phyloP scores from a whole-genome alignment of 2,329 filamentous ascomycete genomes.

The Alternaria sp. region DNA sequence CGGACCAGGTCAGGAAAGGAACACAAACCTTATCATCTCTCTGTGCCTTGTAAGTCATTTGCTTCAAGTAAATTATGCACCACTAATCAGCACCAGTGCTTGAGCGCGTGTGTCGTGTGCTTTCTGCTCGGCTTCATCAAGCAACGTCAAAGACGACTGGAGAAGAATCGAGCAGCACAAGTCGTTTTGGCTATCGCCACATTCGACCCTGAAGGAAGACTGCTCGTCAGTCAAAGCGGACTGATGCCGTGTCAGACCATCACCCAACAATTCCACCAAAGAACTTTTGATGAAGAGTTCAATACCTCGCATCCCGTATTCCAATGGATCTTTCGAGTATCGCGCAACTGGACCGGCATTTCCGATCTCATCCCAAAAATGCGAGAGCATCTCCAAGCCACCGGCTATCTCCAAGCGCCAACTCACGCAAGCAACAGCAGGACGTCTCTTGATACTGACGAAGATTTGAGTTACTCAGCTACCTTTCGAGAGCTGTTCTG shows the following conservation, averaged over 20 bases:
- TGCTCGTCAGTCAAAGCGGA: slow-evolving; percentile 76
- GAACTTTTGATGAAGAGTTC: slow-evolving; percentile 76
- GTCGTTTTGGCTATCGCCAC: slow-evolving; percentile 67
- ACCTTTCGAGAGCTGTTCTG: slow-evolving; percentile 87
- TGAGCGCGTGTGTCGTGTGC: slow-evolving; percentile 52
- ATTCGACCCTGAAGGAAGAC: slow-evolving; percentile 71
- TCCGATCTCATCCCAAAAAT: slow-evolving; percentile 75
- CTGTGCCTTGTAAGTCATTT: slow-evolving; percentile 68
- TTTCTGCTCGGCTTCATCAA: slow-evolving; percentile 49
- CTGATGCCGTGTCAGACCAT: slow-evolving; percentile 77
- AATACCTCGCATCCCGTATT: slow-evolving; percentile 80
- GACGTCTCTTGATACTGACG: slow-evolving; percentile 49
- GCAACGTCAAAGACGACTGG: slow-evolving; percentile 49
- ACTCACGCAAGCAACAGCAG: slow-evolving; percentile 27
- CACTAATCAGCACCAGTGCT: slow-evolving; percentile 60
- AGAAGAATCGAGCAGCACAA: slow-evolving; percentile 61
- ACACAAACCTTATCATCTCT: slow-evolving; percentile 76
- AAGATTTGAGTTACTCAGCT: slow-evolving; percentile 75
- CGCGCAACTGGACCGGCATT: slow-evolving; percentile 78
- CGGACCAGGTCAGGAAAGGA: slow-evolving; percentile 56
- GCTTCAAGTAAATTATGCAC: slow-evolving; percentile 68
- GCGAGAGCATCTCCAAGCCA: slow-evolving; percentile 72
- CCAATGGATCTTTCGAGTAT: slow-evolving; percentile 86
- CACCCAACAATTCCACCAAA: slow-evolving; percentile 65
- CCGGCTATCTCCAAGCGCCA: slow-evolving; percentile 36